Conservation (phyloP, 345 rosid genomes). For the Melastoma malabathricum region DNA sequence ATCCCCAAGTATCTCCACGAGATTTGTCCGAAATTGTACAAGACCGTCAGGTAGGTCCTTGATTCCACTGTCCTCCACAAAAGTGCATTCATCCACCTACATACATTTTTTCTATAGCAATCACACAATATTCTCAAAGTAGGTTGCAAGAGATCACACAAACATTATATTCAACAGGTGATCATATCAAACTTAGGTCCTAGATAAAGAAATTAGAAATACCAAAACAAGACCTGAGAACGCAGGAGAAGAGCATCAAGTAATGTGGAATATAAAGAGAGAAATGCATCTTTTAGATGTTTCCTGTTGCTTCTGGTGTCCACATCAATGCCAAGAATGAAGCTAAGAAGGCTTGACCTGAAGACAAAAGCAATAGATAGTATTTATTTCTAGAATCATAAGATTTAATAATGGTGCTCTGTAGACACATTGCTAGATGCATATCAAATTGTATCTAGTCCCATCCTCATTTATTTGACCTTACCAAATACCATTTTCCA, state of each 20-base stretch:
- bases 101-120: background rate
- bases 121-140: too few relatives aligned
- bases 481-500: too few relatives aligned
- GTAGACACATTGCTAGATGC: too few relatives aligned
- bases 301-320: conserved; percentile 26
- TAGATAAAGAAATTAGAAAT: background rate
- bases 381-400: too few relatives aligned
- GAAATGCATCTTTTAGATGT: conserved; percentile 44
- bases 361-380: conserved; percentile 7
- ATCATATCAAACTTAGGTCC: too few relatives aligned
- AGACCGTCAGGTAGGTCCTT: conserved; percentile 81
- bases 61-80: conserved; percentile 37
- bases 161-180: too few relatives aligned
- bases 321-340: conserved; percentile 46
- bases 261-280: conserved; percentile 62
- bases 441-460: too few relatives aligned
- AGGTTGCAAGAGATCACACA: background rate
- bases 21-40: conserved; percentile 69
- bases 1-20: conserved; percentile 80
- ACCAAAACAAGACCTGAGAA: conserved; percentile 51
- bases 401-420: too few relatives aligned
- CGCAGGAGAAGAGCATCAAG: conserved; percentile 74
- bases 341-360: conserved; percentile 80
- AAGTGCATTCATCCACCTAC: conserved; percentile 78
- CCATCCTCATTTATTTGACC: too few relatives aligned